Base-by-base conservation (phyloP, 116 monocot species). In the Posidonia oceanica region DNA sequence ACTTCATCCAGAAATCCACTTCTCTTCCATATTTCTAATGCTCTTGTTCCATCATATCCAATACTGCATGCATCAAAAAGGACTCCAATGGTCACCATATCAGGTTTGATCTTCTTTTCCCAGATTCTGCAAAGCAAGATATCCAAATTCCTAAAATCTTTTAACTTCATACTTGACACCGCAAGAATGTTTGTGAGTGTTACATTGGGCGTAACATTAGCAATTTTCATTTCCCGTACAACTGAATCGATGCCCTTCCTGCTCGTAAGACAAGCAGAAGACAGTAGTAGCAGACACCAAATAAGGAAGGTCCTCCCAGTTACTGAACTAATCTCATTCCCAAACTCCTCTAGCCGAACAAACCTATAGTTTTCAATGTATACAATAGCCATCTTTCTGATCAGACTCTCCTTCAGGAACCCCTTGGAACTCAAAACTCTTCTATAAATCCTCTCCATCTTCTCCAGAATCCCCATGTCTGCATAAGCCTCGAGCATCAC, bases 401-500 rank as follows among this genome's bases (percentile, higher is more conserved):
- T 80, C 58, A 89, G 72, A 69, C 18, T 68, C 55, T 89, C 93
- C 75, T 84, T 82, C 29, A 93, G 42, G 53, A 61, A 81, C 20
- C 69, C 77, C 39, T 84, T 72, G n/a, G 61, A 71, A 36, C 80
- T 72, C 60, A 82, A 65, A 42, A 67, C 13, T 52, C 72, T 72
- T 21, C 39, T 16, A 23, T 77, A 82, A 61, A 74, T 44, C 69
- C 78, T 84, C 48, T 84, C 86, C 82, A 86, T 80, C 67, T 89
- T 86, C 37, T 84, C 86, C 53, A 88, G 59, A 75, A 86, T 72
- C 16, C 82, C 82, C 36, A 93, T 57, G 54, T 86, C 82, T 40
- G 86, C 78, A 77, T 89, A 93, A 37, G 84, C 84, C 73, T 86
- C 84, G 15, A 89, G 79, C 89, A 93, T 93, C 61, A 62, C 58